Percentiles rank a stretch among this genome's conserved stretches.
phyloP scores from a whole-genome alignment of 2,329 filamentous ascomycete genomes.

The Calonectria fujianensis region DNA sequence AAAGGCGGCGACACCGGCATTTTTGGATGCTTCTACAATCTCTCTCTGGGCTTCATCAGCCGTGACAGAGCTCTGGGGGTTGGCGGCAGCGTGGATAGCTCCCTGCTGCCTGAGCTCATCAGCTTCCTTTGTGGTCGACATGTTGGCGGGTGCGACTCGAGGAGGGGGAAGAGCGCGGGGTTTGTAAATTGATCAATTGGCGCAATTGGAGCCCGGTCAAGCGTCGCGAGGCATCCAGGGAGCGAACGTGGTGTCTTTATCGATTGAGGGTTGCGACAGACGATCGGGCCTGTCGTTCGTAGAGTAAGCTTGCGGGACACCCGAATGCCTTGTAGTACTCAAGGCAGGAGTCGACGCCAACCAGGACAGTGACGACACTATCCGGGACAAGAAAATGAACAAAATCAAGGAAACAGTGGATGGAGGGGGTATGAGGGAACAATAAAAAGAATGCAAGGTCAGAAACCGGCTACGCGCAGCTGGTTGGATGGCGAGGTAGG shows the following conservation, averaged over 20 bases:
- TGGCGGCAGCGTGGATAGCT: slow-evolving; percentile 83
- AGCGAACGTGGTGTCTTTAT: slow-evolving; percentile 32
- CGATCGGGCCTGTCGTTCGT: slow-evolving; percentile 31
- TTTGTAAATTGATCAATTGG: slow-evolving; percentile 50
- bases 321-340: slow-evolving; percentile 5
- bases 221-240: slow-evolving; percentile 49
- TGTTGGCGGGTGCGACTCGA: slow-evolving; percentile 51
- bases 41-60: slow-evolving; percentile 83
- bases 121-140: slow-evolving; percentile 60
- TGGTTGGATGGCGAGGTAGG: slow-evolving; percentile 41
- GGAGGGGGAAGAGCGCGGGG: slow-evolving; percentile 37
- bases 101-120: slow-evolving; percentile 88
- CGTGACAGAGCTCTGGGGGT: slow-evolving; percentile 80
- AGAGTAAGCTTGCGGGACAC: slow-evolving; percentile 32
- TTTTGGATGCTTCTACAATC: slow-evolving; percentile 85
- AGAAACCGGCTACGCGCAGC: slow-evolving; percentile 44
- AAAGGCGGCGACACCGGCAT: slow-evolving; percentile 87
- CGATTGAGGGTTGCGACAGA: slow-evolving; percentile 36
- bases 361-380: slow-evolving; percentile 41
- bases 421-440: slow-evolving; percentile 47
- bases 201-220: slow-evolving; percentile 40
- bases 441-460: slow-evolving; percentile 42
- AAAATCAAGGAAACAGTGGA: slow-evolving; percentile 43
- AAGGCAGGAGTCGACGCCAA: slow-evolving; percentile 38
- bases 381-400: slow-evolving; percentile 28